phyloP scores from a whole-genome alignment of 768 basidiomycete species.

The Favolaschia claudopus region DNA sequence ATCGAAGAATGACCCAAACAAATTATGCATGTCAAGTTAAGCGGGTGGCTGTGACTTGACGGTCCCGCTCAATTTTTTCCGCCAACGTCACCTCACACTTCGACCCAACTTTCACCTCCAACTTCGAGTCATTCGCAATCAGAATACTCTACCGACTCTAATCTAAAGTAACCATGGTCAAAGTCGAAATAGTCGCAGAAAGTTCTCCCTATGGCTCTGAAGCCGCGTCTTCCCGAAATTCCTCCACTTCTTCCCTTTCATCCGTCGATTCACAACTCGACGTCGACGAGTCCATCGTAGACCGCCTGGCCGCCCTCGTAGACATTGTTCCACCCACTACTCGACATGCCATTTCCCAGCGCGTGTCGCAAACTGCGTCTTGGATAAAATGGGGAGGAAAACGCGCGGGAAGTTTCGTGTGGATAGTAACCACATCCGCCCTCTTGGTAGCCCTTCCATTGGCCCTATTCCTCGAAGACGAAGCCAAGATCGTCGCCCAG shows the following conservation, averaged over 20 bases:
- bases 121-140: too few relatives aligned
- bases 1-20: too few relatives aligned
- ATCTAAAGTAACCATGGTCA: constrained; percentile 73
- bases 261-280: constrained; percentile 78
- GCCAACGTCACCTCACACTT: neutral
- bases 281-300: constrained; percentile 82
- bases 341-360: constrained; percentile 74
- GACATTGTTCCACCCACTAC: constrained; percentile 96
- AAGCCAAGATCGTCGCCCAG: constrained; percentile 92
- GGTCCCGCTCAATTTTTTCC: neutral
- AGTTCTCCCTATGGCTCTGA: constrained; percentile 82
- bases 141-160: too few relatives aligned
- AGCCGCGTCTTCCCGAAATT: constrained; percentile 77
- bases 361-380: constrained; percentile 64
- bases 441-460: constrained; percentile 93
- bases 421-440: constrained; percentile 94
- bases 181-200: constrained; percentile 88
- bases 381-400: constrained; percentile 74
- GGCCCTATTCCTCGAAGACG: constrained; percentile 93
- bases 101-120: neutral
- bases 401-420: constrained; percentile 86
- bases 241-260: constrained; percentile 77
- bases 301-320: constrained; percentile 89
- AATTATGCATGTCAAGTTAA: too few relatives aligned
- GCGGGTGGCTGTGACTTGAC: too few relatives aligned